phyloP scores from a whole-genome alignment of 768 basidiomycete species.

The Rubroboletus satanas region DNA sequence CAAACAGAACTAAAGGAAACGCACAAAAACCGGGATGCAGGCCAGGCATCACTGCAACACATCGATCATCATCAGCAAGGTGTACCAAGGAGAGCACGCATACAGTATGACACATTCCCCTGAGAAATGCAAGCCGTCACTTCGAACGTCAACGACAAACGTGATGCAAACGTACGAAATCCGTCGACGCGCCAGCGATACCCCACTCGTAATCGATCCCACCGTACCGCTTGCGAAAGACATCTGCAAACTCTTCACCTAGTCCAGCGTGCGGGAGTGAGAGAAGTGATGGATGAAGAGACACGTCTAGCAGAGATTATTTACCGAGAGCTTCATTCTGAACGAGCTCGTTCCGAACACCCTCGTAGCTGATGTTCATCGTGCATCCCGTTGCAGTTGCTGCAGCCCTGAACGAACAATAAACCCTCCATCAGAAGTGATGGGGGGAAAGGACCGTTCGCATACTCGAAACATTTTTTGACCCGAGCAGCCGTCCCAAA shows the following conservation, averaged over 20 bases:
- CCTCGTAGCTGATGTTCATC: slow-evolving; percentile 38
- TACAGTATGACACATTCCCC: slow-evolving; percentile 68
- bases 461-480: slow-evolving; percentile 67
- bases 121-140: slow-evolving; percentile 1
- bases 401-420: slow-evolving; percentile 45
- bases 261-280: not conserved
- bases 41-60: slow-evolving; percentile 48
- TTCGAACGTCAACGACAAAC: not conserved
- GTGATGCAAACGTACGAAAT: slow-evolving; percentile 57
- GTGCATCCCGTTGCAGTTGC: slow-evolving; percentile 64
- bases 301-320: not conserved
- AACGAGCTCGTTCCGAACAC: slow-evolving; percentile 49
- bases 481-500: slow-evolving; percentile 58
- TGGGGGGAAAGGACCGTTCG: not conserved
- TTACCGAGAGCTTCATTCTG: slow-evolving; percentile 64
- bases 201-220: slow-evolving; percentile 60
- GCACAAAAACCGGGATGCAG: slow-evolving; percentile 62
- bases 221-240: slow-evolving; percentile 58
- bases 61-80: not conserved
- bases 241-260: slow-evolving; percentile 64
- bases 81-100: not conserved
- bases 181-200: slow-evolving; percentile 70
- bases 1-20: not conserved
- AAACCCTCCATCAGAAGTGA: not conserved
- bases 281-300: not conserved